Conservation (phyloP, 2,329 filamentous ascomycete genomes). For the Lanzia echinophila region DNA sequence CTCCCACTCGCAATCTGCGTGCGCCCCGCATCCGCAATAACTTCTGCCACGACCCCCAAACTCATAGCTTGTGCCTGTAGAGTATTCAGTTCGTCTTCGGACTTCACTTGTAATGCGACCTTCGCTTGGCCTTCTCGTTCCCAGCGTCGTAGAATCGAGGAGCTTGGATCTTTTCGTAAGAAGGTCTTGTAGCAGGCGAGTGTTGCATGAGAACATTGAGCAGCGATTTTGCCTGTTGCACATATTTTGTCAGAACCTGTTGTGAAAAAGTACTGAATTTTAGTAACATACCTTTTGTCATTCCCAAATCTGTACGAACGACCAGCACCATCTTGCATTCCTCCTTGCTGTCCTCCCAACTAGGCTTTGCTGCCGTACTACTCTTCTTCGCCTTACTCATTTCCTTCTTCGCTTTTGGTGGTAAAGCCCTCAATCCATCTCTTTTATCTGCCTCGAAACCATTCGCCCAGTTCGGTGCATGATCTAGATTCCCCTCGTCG, state of each 20-base stretch:
- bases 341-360: conserved; percentile 46
- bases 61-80: conserved; percentile 73
- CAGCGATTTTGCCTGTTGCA: conserved; percentile 81
- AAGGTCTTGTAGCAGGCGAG: conserved; percentile 94
- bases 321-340: conserved; percentile 94
- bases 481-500: conserved; percentile 51
- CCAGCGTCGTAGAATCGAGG: conserved; percentile 71
- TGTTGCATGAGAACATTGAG: conserved; percentile 92
- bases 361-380: background rate
- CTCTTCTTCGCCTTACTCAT: conserved; percentile 30
- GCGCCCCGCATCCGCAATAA: conserved; percentile 90
- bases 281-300: conserved; percentile 74
- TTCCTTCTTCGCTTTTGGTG: conserved; percentile 35
- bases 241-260: background rate
- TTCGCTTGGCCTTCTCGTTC: conserved; percentile 84
- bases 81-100: conserved; percentile 71
- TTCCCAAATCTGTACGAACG: conserved; percentile 88
- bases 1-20: conserved; percentile 95
- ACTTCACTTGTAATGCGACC: conserved; percentile 84
- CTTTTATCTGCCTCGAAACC: conserved; percentile 50
- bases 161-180: conserved; percentile 45
- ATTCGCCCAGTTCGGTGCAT: conserved; percentile 62
- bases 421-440: conserved; percentile 44
- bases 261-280: conserved; percentile 4
- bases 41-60: conserved; percentile 77